A percentile compares a stretch with the other conserved stretches of the same genome.
Conservation (phyloP, 306 rosid species). For the Biancaea sappan region DNA sequence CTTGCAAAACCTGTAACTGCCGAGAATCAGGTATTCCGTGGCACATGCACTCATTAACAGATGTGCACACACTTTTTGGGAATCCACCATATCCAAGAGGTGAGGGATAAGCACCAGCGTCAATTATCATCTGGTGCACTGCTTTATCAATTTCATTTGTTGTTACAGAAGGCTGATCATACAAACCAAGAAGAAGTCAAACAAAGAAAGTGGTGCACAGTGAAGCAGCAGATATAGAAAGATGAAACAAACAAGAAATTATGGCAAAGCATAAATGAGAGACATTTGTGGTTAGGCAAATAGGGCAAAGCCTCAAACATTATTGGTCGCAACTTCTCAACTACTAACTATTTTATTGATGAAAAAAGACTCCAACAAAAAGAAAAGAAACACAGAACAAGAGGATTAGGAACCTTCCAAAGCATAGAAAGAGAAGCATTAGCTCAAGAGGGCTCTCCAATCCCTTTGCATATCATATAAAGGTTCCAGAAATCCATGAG, state of each 20-base stretch:
- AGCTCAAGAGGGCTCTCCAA: background rate
- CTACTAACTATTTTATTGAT: background rate
- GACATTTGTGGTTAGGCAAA: constrained; percentile 3
- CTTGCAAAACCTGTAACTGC: constrained; percentile 78
- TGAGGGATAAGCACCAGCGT: constrained; percentile 96
- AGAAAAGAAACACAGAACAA: background rate
- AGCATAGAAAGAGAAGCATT: background rate
- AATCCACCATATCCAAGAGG: constrained; percentile 99
- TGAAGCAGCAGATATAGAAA: constrained; percentile 9
- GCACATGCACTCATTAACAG: constrained; percentile 98
- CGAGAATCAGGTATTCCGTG: constrained; percentile 98
- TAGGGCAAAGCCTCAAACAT: background rate
- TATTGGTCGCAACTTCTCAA: constrained; percentile 19
- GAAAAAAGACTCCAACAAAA: background rate
- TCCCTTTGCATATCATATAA: background rate
- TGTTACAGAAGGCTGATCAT: constrained; percentile 83
- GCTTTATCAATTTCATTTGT: constrained; percentile 95
- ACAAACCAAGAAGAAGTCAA: constrained; percentile 26
- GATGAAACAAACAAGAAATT: background rate
- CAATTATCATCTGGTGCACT: constrained; percentile 92
- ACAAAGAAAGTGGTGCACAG: constrained; percentile 5
- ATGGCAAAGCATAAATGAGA: constrained; percentile 2
- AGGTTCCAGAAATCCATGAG: background rate
- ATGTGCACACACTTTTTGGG: constrained; percentile 98
- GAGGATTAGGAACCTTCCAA: background rate